A percentile compares a stretch with the other conserved stretches of the same genome.
phyloP scores from a whole-genome alignment of 2,329 filamentous ascomycete species.

The Corinectria fuckeliana region DNA sequence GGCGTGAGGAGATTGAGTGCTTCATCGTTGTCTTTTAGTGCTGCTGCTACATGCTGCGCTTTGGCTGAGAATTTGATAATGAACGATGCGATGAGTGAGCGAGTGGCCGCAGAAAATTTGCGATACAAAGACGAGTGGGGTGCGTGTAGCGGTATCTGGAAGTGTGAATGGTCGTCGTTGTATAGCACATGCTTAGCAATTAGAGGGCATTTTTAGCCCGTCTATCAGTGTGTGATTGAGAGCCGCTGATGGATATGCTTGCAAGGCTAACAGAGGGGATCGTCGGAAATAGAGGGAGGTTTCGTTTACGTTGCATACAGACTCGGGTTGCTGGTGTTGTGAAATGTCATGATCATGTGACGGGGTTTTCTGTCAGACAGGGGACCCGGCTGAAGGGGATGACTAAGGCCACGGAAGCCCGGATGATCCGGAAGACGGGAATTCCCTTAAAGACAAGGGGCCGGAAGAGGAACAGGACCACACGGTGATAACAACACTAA shows the following conservation, averaged over 20 bases:
- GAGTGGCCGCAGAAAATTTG: slow-evolving; percentile 36
- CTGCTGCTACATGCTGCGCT: slow-evolving; percentile 23
- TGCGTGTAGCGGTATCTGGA: slow-evolving; percentile 13
- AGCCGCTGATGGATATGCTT: background rate
- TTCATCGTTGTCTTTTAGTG: slow-evolving; percentile 28
- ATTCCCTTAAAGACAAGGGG: no score
- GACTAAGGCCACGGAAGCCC: no score
- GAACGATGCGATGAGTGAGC: slow-evolving; percentile 18
- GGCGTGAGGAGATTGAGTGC: slow-evolving; percentile 17
- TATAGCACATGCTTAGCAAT: background rate
- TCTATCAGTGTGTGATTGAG: background rate
- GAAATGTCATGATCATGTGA: background rate
- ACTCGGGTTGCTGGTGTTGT: no score
- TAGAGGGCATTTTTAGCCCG: background rate
- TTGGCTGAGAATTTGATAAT: background rate
- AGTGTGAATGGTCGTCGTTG: background rate
- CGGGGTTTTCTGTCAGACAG: background rate
- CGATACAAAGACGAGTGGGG: slow-evolving; percentile 28
- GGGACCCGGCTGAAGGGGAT: no score
- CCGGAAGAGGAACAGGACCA: no score
- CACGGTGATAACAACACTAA: no score
- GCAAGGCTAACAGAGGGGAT: no score
- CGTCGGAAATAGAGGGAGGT: no score
- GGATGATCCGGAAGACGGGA: no score
- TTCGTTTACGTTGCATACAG: no score